Conservation (phyloP, 1,284 basidiomycete species). For the Moesziomyces sp. region DNA sequence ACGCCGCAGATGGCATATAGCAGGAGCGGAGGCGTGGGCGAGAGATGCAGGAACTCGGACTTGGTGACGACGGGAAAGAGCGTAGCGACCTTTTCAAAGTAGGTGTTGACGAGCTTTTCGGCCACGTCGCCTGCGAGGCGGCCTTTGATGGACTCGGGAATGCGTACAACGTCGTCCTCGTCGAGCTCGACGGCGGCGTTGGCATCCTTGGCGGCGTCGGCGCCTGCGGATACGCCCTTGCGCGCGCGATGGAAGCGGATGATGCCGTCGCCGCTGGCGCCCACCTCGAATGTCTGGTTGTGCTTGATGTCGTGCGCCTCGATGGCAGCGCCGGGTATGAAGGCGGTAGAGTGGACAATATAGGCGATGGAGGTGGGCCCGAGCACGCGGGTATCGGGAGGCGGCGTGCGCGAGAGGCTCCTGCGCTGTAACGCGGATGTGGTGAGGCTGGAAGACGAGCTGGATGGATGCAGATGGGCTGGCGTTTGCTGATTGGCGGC, state of each 20-base stretch:
- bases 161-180: conserved; percentile 37
- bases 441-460: conserved; percentile 2
- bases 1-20: conserved; percentile 93
- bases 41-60: conserved; percentile 80
- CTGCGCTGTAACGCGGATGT: conserved; percentile 12
- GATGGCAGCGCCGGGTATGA: conserved; percentile 81
- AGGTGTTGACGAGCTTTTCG: conserved; percentile 86
- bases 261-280: conserved; percentile 81
- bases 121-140: conserved; percentile 60
- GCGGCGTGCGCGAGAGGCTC: conserved; percentile 31
- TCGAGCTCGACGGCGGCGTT: conserved; percentile 10
- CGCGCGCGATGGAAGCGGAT: conserved; percentile 80
- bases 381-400: conserved; percentile 66
- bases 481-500: conserved; percentile 3
- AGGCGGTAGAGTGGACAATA: conserved; percentile 86
- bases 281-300: conserved; percentile 70
- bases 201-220: conserved; percentile 5
- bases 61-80: conserved; percentile 86
- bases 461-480: conserved; percentile 5
- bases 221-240: conserved; percentile 3
- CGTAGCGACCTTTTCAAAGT: conserved; percentile 86
- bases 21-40: conserved; percentile 80
- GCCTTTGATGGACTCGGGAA: conserved; percentile 51
- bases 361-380: conserved; percentile 87
- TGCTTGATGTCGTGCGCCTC: conserved; percentile 81